Evolutionary conservation across 805 yeast species (phyloP).

Genomic region (Metschnikowia anglica): DNA sequence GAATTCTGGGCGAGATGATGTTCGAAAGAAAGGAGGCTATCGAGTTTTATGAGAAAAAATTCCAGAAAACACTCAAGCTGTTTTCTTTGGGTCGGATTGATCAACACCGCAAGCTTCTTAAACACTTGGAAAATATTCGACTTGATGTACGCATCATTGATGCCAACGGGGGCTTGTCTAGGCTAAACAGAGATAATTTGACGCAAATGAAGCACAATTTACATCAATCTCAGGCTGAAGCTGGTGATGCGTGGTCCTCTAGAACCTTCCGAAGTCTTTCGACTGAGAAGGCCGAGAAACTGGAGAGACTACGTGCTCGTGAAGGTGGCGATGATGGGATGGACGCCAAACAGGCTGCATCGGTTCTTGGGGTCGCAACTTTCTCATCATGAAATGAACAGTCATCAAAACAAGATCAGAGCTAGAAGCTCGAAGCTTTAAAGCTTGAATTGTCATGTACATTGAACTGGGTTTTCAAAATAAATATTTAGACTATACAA

Average conservation of each 20-base stretch:
- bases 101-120: slow-evolving; percentile 77
- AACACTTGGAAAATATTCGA: slow-evolving; percentile 68
- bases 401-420: no score
- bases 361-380: slow-evolving; percentile 71
- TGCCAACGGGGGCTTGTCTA: slow-evolving; percentile 72
- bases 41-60: slow-evolving; percentile 53
- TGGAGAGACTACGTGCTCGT: slow-evolving; percentile 10
- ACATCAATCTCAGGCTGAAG: slow-evolving; percentile 41
- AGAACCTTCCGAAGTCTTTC: slow-evolving; percentile 37
- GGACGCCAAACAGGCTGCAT: slow-evolving; percentile 84
- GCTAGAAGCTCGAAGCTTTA: no score
- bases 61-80: slow-evolving; percentile 54
- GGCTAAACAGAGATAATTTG: slow-evolving; percentile 73
- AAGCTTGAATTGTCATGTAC: neutral
- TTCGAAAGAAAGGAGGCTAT: slow-evolving; percentile 66
- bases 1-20: slow-evolving; percentile 84
- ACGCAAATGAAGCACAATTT: slow-evolving; percentile 45
- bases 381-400: slow-evolving; percentile 37
- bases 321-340: slow-evolving; percentile 36
- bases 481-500: slow-evolving; percentile 8
- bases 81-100: slow-evolving; percentile 74
- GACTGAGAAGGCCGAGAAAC: slow-evolving; percentile 27
- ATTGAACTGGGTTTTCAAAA: neutral
- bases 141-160: slow-evolving; percentile 74
- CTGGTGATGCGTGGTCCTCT: slow-evolving; percentile 47